Base-by-base conservation (phyloP, 1,284 basidiomycete genomes). In the Trichosporon sp. region DNA sequence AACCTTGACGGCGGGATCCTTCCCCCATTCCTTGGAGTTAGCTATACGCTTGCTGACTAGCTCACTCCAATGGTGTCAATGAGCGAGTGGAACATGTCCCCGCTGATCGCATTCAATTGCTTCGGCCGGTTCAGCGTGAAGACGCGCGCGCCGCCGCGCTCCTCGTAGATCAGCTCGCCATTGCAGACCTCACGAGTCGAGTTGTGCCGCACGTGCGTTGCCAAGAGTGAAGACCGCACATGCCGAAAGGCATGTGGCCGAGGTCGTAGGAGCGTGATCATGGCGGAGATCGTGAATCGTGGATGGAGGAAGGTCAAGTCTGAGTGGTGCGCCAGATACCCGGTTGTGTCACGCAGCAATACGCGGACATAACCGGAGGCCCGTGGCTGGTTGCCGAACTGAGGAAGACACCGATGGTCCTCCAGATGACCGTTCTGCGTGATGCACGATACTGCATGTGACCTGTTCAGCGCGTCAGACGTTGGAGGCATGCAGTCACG, bases 51-150 rank as follows among this genome's bases (percentile, higher is more conserved):
- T 16, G 0, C 26, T 26, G 19, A 19, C 8, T 7, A 21, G 40
- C 31, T 21, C 19, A 69, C 71, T 48, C 51, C 67, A 61, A 19
- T 69, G 61, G 31, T 90, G 8, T 89, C 86, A 40, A 88, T 86
- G 38, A 99, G 86, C 5, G 89, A 78, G 43, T 88, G 82, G 65
- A 98, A 89, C 94, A 98, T 98, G 43, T 89, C 86, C 65, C 88
- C 85, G 81, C 94, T 90, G 68, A 99, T 87, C 1, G 94, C 91
- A 85, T 99, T 99, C 51, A 94, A 87, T 81, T 93, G 93, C 74
- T 85, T 84, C 1, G 92, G 89, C 66, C 96, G 88, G 80, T 98
- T 96, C 32, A 72, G 66, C 4, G 66, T 70, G 68, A 56, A 72
- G n/a, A 72, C 12, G 3, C 71, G 65, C 6, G 56, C 64, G 35